Evolutionary conservation across 352 stramenopile species (phyloP).

Genomic region (Globisporangium alternatum): DNA sequence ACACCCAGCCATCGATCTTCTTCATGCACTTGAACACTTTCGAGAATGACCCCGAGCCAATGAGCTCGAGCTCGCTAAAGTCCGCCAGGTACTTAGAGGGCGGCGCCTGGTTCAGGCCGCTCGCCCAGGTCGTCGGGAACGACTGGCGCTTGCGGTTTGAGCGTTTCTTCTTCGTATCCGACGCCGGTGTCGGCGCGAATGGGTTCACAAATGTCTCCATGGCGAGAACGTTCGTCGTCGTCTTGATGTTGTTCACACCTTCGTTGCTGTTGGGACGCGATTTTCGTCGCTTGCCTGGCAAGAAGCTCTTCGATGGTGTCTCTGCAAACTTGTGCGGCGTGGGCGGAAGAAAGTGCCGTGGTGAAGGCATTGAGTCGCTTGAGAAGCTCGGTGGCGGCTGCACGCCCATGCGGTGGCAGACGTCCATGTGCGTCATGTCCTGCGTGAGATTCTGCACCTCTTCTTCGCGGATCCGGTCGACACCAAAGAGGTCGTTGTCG

Average conservation of each 20-base stretch:
- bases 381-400: constrained; percentile 44
- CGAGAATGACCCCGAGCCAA: constrained; percentile 84
- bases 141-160: constrained; percentile 63
- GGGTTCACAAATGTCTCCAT: constrained; percentile 66
- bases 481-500: constrained; percentile 4
- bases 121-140: constrained; percentile 48
- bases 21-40: constrained; percentile 87
- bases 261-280: constrained; percentile 23
- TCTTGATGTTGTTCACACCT: background rate
- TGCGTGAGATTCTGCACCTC: constrained; percentile 70
- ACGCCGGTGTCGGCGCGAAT: constrained; percentile 53
- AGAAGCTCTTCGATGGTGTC: constrained; percentile 25
- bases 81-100: constrained; percentile 78
- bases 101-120: constrained; percentile 26
- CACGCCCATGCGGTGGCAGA: constrained; percentile 20
- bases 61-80: constrained; percentile 70
- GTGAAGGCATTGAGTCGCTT: constrained; percentile 44
- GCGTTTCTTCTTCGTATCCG: constrained; percentile 58
- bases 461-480: constrained; percentile 47
- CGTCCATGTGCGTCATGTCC: constrained; percentile 78
- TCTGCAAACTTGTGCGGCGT: constrained; percentile 27
- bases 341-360: constrained; percentile 33
- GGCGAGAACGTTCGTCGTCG: constrained; percentile 18
- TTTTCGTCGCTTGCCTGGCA: constrained; percentile 22
- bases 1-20: constrained; percentile 85